Evolutionary conservation across 2,329 filamentous ascomycete species (phyloP).

Genomic region (Trichoderma simmonsii): DNA sequence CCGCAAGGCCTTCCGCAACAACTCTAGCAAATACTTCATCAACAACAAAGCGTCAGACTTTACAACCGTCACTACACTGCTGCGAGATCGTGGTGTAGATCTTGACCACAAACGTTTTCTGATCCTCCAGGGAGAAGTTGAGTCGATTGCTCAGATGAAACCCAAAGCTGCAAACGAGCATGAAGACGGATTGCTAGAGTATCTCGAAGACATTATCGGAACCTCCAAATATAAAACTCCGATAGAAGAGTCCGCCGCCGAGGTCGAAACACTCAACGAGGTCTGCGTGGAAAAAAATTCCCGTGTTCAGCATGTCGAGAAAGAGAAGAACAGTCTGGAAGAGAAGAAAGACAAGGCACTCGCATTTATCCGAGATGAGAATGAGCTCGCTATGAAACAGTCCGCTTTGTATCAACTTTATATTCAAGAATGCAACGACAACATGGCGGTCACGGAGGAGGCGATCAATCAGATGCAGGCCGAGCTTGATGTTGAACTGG

Average conservation of each 20-base stretch:
- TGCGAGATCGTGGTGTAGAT: conserved; percentile 86
- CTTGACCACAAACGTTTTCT: conserved; percentile 97
- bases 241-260: conserved; percentile 87
- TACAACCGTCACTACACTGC: conserved; percentile 81
- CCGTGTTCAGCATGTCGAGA: conserved; percentile 95
- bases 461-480: conserved; percentile 87
- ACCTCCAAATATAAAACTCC: conserved; percentile 98
- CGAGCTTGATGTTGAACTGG: conserved; percentile 79
- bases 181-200: conserved; percentile 92
- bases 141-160: conserved; percentile 99
- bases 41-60: conserved; percentile 88
- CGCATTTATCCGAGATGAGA: conserved; percentile 85
- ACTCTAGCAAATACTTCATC: conserved; percentile 97
- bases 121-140: conserved; percentile 95
- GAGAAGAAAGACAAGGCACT: conserved; percentile 96
- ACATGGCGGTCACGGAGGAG: conserved; percentile 83
- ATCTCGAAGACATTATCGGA: conserved; percentile 97
- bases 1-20: conserved; percentile 93
- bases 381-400: conserved; percentile 85
- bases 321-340: conserved; percentile 87
- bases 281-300: conserved; percentile 92
- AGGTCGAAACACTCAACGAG: conserved; percentile 91
- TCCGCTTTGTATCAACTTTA: conserved; percentile 91
- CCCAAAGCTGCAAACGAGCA: conserved; percentile 92
- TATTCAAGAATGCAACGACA: conserved; percentile 83